Base-by-base conservation (phyloP, 139 green algal genomes). In the Coccomyxa sp. region DNA sequence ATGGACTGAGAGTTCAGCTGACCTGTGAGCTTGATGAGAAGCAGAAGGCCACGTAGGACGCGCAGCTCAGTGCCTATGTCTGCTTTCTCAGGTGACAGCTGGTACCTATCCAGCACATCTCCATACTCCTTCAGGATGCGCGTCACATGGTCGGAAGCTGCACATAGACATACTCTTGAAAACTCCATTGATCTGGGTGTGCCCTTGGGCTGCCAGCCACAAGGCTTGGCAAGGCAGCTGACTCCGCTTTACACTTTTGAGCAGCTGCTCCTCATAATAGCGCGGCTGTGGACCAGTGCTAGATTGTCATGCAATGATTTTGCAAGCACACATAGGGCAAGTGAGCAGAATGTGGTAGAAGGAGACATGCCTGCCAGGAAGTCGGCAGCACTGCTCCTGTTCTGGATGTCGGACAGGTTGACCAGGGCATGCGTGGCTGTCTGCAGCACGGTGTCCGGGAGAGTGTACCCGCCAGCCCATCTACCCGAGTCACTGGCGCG, bases 71-170 rank as follows among this genome's bases (percentile, higher is more conserved):
- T 31, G 24, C 50, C 33, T 70, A n/a, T 14, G 44, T 22, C 27
- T n/a, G 70, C 35, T 41, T 74, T 31, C 8, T 54, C 70, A 1
- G 14, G 24, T 27, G 70, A 41, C 33, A 44, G 33, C 27, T 71
- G 50, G 14, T 58, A 27, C 10, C 29, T 12, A 29, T 90, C 81
- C 81, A 90, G 74, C 4, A 24, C 24, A 74, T 91, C 87, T 0
- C 85, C 85, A 58, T 84, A 86, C n/a, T 82, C 72, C 69, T 91
- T 91, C 22, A 91, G 81, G 40, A 84, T 89, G 36, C 83, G 74
- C 8, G 85, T 90, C 6, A 88, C 81, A 71, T 88, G 81, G 78
- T 91, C 87, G 0, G 81, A 74, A 24, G 86, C 86, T 73, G 83
- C 81, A 39, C 5, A n/a, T n/a, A n/a, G n/a, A n/a, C n/a, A n/a